Conservation (phyloP, 2,329 filamentous ascomycete genomes). For the Apiospora aurea region DNA sequence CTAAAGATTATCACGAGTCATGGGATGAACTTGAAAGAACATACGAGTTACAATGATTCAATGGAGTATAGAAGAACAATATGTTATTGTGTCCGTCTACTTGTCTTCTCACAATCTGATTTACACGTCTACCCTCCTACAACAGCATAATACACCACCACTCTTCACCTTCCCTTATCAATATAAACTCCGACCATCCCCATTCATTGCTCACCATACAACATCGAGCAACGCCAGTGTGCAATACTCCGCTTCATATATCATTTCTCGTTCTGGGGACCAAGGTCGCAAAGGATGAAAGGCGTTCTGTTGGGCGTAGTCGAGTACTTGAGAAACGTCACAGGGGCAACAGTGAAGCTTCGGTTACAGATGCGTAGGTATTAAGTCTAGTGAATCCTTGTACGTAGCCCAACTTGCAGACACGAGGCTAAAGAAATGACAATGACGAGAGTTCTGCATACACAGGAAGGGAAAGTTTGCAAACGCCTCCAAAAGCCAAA, state of each 20-base stretch:
- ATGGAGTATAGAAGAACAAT: background rate
- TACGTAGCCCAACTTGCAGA: constrained; percentile 44
- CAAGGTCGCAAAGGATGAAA: background rate
- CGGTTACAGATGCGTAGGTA: constrained; percentile 44
- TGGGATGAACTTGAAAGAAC: background rate
- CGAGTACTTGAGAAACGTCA: background rate
- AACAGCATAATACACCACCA: background rate
- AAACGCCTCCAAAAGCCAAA: constrained; percentile 34
- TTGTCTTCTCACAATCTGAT: background rate
- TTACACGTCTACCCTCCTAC: background rate
- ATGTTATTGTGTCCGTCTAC: background rate
- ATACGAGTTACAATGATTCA: background rate
- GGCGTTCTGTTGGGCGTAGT: background rate
- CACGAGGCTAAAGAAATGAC: constrained; percentile 34
- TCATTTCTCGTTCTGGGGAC: background rate
- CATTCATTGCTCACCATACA: background rate
- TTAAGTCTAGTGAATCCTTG: constrained; percentile 54
- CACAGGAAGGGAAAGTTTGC: constrained; percentile 37
- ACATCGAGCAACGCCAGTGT: background rate
- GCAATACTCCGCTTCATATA: background rate
- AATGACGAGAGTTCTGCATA: constrained; percentile 42
- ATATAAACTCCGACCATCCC: background rate
- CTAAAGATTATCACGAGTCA: too few species aligned
- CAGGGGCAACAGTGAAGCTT: constrained; percentile 14
- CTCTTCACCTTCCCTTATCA: background rate